These are phyloP conservation scores for Canna indica DNA, from an alignment of 176 grass and related monocot species.

Conservation along the genomic window DNA sequence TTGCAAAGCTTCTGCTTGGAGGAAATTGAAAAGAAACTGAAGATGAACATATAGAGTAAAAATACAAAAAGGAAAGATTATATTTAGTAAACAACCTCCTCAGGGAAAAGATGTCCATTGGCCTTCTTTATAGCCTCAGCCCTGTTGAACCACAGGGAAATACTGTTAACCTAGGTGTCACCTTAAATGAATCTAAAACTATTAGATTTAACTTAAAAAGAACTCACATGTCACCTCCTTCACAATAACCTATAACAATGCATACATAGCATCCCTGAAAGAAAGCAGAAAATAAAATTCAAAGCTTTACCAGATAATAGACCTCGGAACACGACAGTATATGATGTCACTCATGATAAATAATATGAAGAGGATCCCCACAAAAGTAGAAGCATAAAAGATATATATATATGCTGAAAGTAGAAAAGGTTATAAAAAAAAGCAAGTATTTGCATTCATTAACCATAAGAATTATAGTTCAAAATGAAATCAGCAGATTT, in stretches of 20 bases:
- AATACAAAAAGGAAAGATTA: neutral
- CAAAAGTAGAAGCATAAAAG: neutral
- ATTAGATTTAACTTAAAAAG: conserved; percentile 1
- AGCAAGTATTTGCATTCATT: conserved; percentile 14
- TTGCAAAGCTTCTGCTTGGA: conserved; percentile 78
- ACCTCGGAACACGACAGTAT: neutral
- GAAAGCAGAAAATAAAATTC: no score
- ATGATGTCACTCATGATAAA: neutral
- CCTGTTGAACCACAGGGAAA: conserved; percentile 31
- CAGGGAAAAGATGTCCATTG: conserved; percentile 52
- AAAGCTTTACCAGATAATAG: neutral
- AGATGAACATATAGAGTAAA: neutral
- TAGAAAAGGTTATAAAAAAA: conserved; percentile 10
- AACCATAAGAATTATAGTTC: neutral
- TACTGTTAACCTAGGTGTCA: conserved; percentile 4
- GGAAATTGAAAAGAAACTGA: conserved; percentile 14
- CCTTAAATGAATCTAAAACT: conserved; percentile 13
- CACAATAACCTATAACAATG: conserved; percentile 87
- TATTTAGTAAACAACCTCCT: conserved; percentile 53
- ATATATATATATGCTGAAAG: neutral
- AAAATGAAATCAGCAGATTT: neutral
- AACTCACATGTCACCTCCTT: conserved; percentile 88
- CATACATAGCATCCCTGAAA: conserved; percentile 83
- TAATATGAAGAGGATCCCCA: neutral
- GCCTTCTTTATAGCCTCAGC: conserved; percentile 79